Base-by-base conservation (phyloP, 2,329 filamentous ascomycete species). In the Lizonia empirigonia region DNA sequence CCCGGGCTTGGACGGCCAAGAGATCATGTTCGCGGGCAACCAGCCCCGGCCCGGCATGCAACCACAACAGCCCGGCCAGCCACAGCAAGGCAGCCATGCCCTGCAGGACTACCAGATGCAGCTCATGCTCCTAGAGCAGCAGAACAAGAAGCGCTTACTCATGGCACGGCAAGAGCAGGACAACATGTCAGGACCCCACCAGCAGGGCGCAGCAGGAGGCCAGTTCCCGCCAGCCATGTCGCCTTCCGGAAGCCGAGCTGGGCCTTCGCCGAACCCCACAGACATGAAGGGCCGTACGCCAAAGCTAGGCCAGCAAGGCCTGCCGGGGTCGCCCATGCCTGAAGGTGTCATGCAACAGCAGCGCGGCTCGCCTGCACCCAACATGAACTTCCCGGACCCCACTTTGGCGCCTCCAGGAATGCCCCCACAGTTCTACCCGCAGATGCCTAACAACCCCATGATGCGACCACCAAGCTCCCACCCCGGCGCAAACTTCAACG, bases 91-190 rank as follows among this genome's bases (percentile, higher is more conserved):
- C 73, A 93, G 91, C 69, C 89, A 92, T 70, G 89, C 89, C 18
- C 79, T 93, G 36, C 89, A 92, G 73, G 89, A 94, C 71, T 93
- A 93, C 65, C 89, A 93, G 76, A 92, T 92, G 89, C 89, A 93
- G 71, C 76, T 93, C 69, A 93, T 92, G 89, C 76, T 92, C 40
- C 81, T 93, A 13, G 89, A 93, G 74, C 89, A 92, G 74, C 89
- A 93, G 74, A 93, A 93, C 65, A 93, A 92, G 80, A 92, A 91
- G 74, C 81, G 89, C 15, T 79, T 93, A 39, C 85, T 91, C 79
- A 91, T 91, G 88, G 89, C 89, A 29, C 85, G 89, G 15, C 88
- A 86, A 74, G 85, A 91, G 69, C 89, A 93, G 72, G 90, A 92
- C 57, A 84, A 77, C 67, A 81, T 86, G 72, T 72, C 77, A 52